A percentile compares a stretch with the other conserved stretches of the same genome.
Conservation (phyloP, 1,139 yeast genomes). For the Pneumocystis sp. region DNA sequence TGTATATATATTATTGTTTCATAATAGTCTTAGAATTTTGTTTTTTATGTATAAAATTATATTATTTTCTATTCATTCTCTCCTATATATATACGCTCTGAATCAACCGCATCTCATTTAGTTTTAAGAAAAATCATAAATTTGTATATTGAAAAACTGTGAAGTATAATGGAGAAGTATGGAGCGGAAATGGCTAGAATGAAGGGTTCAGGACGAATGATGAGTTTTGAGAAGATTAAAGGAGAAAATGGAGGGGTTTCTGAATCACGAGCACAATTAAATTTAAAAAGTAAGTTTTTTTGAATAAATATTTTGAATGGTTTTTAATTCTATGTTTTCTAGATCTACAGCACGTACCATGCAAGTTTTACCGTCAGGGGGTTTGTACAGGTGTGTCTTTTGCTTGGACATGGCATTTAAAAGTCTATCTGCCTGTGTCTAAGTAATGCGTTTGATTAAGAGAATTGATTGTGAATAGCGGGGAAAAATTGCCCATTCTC, state of each 20-base stretch:
- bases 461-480: constrained; percentile 21
- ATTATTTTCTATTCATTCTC: neutral
- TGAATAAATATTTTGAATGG: neutral
- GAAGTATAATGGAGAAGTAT: neutral
- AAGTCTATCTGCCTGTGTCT: neutral
- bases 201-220: neutral
- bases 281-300: neutral
- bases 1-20: neutral
- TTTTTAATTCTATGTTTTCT: neutral
- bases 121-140: neutral
- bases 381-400: constrained; percentile 49
- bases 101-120: neutral
- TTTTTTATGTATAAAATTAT: neutral
- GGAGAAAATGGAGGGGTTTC: neutral
- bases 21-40: neutral
- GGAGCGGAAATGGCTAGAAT: neutral
- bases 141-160: neutral
- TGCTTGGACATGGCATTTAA: neutral
- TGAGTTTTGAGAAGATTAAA: neutral
- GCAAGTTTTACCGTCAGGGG: constrained; percentile 83
- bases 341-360: constrained; percentile 55
- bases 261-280: neutral
- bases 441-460: neutral
- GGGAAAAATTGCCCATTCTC: constrained; percentile 85
- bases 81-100: neutral